Conservation (phyloP, 352 stramenopile genomes). For the Discostella stelligera region DNA sequence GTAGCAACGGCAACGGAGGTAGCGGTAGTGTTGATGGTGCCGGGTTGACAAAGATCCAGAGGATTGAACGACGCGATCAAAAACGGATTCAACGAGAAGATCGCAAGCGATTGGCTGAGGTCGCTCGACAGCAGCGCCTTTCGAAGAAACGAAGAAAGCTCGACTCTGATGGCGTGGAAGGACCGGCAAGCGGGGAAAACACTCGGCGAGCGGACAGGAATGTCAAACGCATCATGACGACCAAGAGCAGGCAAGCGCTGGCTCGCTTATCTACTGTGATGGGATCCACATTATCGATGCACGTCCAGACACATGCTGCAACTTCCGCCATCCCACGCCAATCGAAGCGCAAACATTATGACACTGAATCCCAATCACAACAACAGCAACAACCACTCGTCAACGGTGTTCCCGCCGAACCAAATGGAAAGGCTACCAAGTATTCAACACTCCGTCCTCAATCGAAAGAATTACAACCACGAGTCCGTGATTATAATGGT, state of each 20-base stretch:
- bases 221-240: slow-evolving; percentile 19
- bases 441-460: slow-evolving; percentile 44
- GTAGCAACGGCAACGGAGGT: neutral
- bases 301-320: slow-evolving; percentile 9
- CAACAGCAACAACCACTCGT: neutral
- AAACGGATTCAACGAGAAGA: slow-evolving; percentile 55
- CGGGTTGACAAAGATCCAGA: slow-evolving; percentile 49
- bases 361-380: neutral
- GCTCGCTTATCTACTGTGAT: slow-evolving; percentile 18
- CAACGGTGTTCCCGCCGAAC: slow-evolving; percentile 22
- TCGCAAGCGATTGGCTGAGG: slow-evolving; percentile 30
- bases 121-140: slow-evolving; percentile 9
- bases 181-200: neutral
- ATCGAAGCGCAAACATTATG: neutral
- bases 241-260: slow-evolving; percentile 17
- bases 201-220: slow-evolving; percentile 9
- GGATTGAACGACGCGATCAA: slow-evolving; percentile 52
- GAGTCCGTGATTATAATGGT: slow-evolving; percentile 73
- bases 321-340: neutral
- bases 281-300: slow-evolving; percentile 9
- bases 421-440: slow-evolving; percentile 50
- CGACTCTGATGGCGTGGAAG: neutral
- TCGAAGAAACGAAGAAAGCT: neutral
- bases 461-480: slow-evolving; percentile 65
- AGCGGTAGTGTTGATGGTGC: neutral